Evolutionary conservation across 139 green algal species (phyloP), one percentile per base, ranked within the genome.

Genomic region (Micractinium conductrix): DNA sequence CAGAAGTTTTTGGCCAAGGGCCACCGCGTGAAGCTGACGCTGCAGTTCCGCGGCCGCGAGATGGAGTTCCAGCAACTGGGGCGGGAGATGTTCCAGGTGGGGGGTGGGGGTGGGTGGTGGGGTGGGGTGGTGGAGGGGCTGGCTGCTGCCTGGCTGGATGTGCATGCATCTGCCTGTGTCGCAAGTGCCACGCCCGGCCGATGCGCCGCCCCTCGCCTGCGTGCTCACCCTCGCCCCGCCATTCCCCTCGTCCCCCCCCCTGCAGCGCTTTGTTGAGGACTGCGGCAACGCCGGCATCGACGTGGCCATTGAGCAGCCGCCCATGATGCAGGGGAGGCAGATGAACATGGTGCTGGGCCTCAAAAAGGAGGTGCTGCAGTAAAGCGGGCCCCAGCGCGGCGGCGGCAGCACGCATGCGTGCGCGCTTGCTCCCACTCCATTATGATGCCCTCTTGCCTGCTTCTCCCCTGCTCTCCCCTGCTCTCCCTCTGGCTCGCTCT

Each of bases 21-120:
- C 12, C 86, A 96, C 86, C 93, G 92, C 68, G 94, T 97, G 35
- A 97, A 97, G 85, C 55, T 97, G 69, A 88, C 89, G 44, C 44
- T 94, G 37, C 88, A 93, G 73, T 97, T 96, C 81, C 84, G 84
- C 19, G 94, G 94, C 12, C 88, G 94, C 1, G 94, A 97, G 78
- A 95, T 97, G 88, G 89, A 93, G 80, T 91, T 92, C 74, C 87
- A 91, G 79, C 80, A 96, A 16, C 78, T 92, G 14, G 93, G 86
- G 30, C 75, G 79, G 26, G 88, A 96, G 33, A 89, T 97, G 81
- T 93, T 95, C 40, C 35, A 89, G 48, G 86, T 89, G 69, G 38
- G 69, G 3, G 42, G 72, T 38, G 42, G 43, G 72, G 43, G 19
- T 14, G 40, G 38, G 17, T 28, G 71, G 43, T 38, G 14, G 14